These are phyloP conservation scores for Phragmites australis DNA, from an alignment of 176 grass and related monocot genomes.

Conservation along the genomic window DNA sequence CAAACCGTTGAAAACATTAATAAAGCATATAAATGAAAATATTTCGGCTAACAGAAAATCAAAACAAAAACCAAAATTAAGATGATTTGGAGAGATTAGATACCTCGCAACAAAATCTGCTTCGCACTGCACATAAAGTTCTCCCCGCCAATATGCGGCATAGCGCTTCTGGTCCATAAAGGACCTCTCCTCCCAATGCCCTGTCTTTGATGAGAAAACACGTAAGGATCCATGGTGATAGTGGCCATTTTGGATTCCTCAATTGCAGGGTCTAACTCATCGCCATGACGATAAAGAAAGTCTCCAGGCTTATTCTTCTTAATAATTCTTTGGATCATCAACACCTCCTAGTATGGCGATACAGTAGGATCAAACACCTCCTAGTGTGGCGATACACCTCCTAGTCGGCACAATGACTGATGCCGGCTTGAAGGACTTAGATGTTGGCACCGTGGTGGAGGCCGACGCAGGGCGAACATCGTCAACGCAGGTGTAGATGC, in stretches of 20 bases:
- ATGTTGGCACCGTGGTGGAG: too few species aligned
- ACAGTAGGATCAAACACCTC: background rate
- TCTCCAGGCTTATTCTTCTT: background rate
- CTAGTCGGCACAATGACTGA: too few species aligned
- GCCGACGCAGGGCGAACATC: too few species aligned
- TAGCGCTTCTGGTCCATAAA: background rate
- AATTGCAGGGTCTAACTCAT: background rate
- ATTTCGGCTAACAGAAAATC: background rate
- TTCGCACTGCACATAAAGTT: background rate
- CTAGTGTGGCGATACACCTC: too few species aligned
- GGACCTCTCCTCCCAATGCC: background rate
- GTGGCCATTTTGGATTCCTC: slow-evolving; percentile 3
- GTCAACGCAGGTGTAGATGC: too few species aligned
- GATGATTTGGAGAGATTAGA: background rate
- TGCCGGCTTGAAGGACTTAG: too few species aligned
- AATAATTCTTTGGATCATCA: background rate
- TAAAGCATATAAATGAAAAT: background rate
- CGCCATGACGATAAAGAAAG: background rate
- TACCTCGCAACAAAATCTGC: background rate
- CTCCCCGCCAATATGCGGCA: background rate
- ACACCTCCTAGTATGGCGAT: background rate
- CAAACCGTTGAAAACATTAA: background rate
- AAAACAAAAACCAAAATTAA: background rate
- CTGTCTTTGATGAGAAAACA: background rate
- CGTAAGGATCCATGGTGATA: background rate